These are phyloP conservation scores for Striga asiatica DNA, from an alignment of 257 asterid species.

Conservation along the genomic window DNA sequence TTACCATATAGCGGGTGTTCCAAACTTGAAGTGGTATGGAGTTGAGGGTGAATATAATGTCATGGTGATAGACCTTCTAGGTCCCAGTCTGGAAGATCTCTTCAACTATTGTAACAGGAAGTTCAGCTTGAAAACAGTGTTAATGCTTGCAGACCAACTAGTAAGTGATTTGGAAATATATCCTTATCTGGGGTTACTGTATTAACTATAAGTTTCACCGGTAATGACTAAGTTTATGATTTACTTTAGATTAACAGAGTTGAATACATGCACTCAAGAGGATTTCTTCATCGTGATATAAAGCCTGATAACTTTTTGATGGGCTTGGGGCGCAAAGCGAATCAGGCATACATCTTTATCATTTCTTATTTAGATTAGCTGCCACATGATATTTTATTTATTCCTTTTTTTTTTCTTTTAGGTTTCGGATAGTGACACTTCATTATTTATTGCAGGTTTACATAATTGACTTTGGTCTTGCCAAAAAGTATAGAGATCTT, in stretches of 20 bases:
- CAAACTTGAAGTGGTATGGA: constrained; percentile 80
- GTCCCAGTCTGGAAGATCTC: constrained; percentile 85
- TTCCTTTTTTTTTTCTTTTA: too few species aligned
- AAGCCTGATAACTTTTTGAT: constrained; percentile 90
- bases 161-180: constrained; percentile 32
- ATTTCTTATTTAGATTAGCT: constrained; percentile 6
- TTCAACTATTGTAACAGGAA: constrained; percentile 76
- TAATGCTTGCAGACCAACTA: constrained; percentile 84
- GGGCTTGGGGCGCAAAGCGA: constrained; percentile 98
- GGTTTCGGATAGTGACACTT: not conserved
- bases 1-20: constrained; percentile 48
- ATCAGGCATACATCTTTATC: constrained; percentile 48
- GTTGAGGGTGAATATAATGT: constrained; percentile 64
- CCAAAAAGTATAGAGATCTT: constrained; percentile 76
- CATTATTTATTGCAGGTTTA: constrained; percentile 46
- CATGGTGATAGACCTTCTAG: constrained; percentile 77
- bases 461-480: constrained; percentile 81
- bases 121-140: constrained; percentile 61
- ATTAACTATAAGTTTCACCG: not conserved
- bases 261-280: constrained; percentile 90
- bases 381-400: not conserved
- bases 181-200: not conserved
- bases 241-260: constrained; percentile 71
- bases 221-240: not conserved
- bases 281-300: constrained; percentile 95